Evolutionary conservation across 2,329 filamentous ascomycete species (phyloP), one percentile per base, ranked within the genome.

Genomic region (Trichoderma lentiforme): DNA sequence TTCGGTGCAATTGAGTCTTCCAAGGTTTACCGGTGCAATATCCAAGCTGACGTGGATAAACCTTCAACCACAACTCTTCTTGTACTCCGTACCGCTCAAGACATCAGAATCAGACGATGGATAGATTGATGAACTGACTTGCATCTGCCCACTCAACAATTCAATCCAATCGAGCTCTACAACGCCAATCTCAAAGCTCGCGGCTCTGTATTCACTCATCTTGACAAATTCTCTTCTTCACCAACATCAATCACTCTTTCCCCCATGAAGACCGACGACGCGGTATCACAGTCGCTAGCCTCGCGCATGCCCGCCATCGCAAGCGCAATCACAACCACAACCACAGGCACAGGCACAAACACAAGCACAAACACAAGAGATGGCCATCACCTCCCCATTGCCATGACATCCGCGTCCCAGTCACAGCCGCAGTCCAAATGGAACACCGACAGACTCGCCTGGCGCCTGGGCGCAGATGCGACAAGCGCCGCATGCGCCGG

Each of bases 361-460:
- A 4, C 51, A 26, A 14, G 5, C 47, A 14, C 47, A 53, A 24
- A 12, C 21, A 24, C 47, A 53, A 34, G 39, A 21, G 28, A 51
- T 28, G 53, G 32, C 58, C 58, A 61, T 34, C 30, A 3, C 21
- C 56, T 62, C 43, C 24, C 56, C 32, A 24, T 58, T 26, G 12
- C 62, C n/a, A 63, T 60, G 51, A 24, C 64, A 8, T 57, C 70
- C 43, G 3, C 18, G 39, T 43, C 57, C 39, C 57, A 68, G 32
- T 32, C 65, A 2, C 64, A 65, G 28, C 15, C 34, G 15, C 39
- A 51, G n/a, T 39, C 73, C 47, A 74, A 73, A 81, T 95, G 93
- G 92, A 97, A 97, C 80, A 95, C 93, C 28, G 88, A 89, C 74
- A 91, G 93, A 76, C 81, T 97, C 70, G 87, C 87, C 15, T 80